These are phyloP conservation scores for Naegleria fowleri DNA, from an alignment of 208 protist genomes.

Conservation along the genomic window DNA sequence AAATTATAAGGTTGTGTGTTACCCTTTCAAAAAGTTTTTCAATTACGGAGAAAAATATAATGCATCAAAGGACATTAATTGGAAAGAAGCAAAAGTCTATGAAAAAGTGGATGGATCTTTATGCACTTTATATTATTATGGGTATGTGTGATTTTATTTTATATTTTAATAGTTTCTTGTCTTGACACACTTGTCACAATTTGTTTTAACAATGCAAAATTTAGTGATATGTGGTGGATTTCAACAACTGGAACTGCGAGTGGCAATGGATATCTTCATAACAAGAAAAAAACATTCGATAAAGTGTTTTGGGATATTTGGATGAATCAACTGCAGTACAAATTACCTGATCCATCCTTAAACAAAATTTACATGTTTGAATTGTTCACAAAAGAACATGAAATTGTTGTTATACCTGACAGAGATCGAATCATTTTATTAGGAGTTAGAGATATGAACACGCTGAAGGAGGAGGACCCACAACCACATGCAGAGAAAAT, in stretches of 20 bases:
- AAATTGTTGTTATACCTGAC: not conserved
- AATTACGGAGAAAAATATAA: not conserved
- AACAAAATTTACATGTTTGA: conserved; percentile 17
- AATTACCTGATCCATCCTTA: not conserved
- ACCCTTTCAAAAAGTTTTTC: conserved; percentile 27
- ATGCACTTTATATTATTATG: not conserved
- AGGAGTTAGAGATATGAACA: not conserved
- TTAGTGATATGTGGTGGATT: not conserved
- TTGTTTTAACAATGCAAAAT: not conserved
- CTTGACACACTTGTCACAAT: not conserved
- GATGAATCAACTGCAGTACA: not conserved
- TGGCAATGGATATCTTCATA: not conserved
- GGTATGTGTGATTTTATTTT: not conserved
- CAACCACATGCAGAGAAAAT: not conserved
- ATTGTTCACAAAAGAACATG: not conserved
- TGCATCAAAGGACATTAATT: not conserved
- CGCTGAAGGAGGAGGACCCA: not conserved
- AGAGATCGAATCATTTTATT: not conserved
- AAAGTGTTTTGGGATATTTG: not conserved
- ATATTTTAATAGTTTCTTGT: not conserved
- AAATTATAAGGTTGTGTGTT: conserved; percentile 9
- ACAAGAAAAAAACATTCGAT: not conserved
- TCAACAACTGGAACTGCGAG: not conserved
- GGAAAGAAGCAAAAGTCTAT: conserved; percentile 12
- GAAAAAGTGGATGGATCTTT: conserved; percentile 24